Conservation (phyloP, 331 rosid genomes). For the Dryas integrifolia region DNA sequence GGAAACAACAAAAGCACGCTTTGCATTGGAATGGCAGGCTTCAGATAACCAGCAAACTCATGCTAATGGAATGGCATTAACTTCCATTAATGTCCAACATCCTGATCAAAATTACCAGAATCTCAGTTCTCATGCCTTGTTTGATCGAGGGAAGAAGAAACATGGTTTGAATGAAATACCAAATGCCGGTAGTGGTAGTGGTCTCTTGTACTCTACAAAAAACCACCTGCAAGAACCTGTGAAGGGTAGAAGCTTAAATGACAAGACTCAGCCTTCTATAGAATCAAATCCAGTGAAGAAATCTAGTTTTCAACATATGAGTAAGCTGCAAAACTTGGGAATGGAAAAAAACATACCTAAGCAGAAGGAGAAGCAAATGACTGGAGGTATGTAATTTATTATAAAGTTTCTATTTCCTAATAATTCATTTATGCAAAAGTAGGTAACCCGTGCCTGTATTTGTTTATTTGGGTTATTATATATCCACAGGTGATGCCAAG, state of each 20-base stretch:
- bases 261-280: conserved; percentile 29
- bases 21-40: conserved; percentile 44
- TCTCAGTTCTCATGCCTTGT: conserved; percentile 28
- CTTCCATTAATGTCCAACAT: conserved; percentile 33
- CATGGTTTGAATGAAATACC: conserved; percentile 28
- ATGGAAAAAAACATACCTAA: conserved; percentile 42
- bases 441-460: conserved; percentile 1
- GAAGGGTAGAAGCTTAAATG: conserved; percentile 37
- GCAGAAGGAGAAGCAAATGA: conserved; percentile 40
- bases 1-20: conserved; percentile 49
- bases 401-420: conserved; percentile 10
- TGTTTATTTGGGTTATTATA: conserved; percentile 15
- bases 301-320: conserved; percentile 35
- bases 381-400: conserved; percentile 45
- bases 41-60: conserved; percentile 38
- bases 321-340: conserved; percentile 31
- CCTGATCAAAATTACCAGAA: conserved; percentile 35
- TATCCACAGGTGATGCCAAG: conserved; percentile 43
- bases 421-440: conserved; percentile 5
- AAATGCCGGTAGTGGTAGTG: conserved; percentile 28
- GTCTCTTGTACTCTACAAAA: conserved; percentile 31
- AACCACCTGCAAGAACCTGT: conserved; percentile 32
- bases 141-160: conserved; percentile 49
- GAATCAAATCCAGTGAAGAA: conserved; percentile 44
- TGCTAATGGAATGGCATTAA: conserved; percentile 37